These are phyloP conservation scores for Leucaena leucocephala DNA, from an alignment of 306 rosid species.

Conservation along the genomic window DNA sequence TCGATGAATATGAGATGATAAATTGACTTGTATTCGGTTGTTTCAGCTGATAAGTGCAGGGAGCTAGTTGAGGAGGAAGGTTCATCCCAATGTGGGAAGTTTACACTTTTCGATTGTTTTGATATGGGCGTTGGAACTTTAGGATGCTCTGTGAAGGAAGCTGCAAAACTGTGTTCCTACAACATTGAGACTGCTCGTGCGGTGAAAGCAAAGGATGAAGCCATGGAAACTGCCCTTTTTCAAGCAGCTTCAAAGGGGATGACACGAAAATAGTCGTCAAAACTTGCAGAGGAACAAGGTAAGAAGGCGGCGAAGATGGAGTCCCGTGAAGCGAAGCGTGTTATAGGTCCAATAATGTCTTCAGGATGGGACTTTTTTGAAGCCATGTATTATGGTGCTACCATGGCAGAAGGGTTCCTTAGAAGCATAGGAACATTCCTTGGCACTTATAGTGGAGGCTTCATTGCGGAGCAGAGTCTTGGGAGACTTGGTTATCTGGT, in stretches of 20 bases:
- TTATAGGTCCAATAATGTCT: conserved; percentile 81
- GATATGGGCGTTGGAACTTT: conserved; percentile 84
- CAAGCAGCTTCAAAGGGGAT: conserved; percentile 67
- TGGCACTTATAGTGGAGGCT: conserved; percentile 79
- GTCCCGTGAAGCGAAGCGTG: conserved; percentile 69
- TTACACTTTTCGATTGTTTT: conserved; percentile 69
- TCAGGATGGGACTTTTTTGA: conserved; percentile 95
- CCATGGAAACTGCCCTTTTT: conserved; percentile 60
- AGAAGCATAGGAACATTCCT: conserved; percentile 82
- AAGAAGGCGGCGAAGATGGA: conserved; percentile 75
- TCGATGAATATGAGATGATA: background rate
- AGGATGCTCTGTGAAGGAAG: conserved; percentile 84
- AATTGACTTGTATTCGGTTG: background rate
- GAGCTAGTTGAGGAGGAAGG: conserved; percentile 82
- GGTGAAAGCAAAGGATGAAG: conserved; percentile 50
- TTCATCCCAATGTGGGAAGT: conserved; percentile 86
- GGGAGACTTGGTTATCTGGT: conserved; percentile 86
- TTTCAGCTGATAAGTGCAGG: conserved; percentile 87
- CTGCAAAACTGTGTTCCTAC: conserved; percentile 72
- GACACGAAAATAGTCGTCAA: conserved; percentile 60
- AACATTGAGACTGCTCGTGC: conserved; percentile 64
- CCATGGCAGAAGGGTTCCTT: conserved; percentile 65
- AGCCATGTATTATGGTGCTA: conserved; percentile 83
- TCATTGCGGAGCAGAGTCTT: conserved; percentile 69
- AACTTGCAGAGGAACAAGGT: conserved; percentile 65